Evolutionary conservation across 1,284 basidiomycete genomes (phyloP).

Genomic region (Leccinum insolens): DNA sequence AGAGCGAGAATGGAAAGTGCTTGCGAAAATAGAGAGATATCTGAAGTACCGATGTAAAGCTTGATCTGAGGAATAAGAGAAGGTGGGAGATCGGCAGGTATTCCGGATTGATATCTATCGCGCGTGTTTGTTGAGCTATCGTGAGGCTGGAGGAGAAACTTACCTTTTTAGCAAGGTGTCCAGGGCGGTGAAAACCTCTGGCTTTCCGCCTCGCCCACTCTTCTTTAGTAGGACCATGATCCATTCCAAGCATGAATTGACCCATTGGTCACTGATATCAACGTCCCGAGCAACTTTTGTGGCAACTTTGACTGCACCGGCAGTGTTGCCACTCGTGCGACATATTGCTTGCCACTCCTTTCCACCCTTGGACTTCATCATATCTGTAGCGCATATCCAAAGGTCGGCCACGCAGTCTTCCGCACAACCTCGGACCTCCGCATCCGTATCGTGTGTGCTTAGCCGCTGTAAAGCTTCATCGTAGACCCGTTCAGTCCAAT

Average conservation of each 20-base stretch:
- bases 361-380: slow-evolving; percentile 58
- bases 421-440: slow-evolving; percentile 85
- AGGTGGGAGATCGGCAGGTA: slow-evolving; percentile 65
- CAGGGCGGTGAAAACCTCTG: slow-evolving; percentile 81
- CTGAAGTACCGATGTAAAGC: slow-evolving; percentile 69
- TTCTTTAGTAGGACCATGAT: slow-evolving; percentile 78
- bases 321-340: slow-evolving; percentile 72
- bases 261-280: slow-evolving; percentile 74
- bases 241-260: slow-evolving; percentile 79
- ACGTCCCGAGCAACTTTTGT: slow-evolving; percentile 72
- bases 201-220: slow-evolving; percentile 79
- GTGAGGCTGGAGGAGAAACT: slow-evolving; percentile 18
- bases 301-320: slow-evolving; percentile 73
- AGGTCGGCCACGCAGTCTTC: slow-evolving; percentile 85
- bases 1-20: slow-evolving; percentile 72
- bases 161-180: slow-evolving; percentile 74
- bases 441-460: slow-evolving; percentile 83
- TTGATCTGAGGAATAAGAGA: slow-evolving; percentile 75
- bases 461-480: slow-evolving; percentile 73
- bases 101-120: slow-evolving; percentile 60
- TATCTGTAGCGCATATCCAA: slow-evolving; percentile 84
- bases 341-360: slow-evolving; percentile 86
- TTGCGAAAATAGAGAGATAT: slow-evolving; percentile 70
- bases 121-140: slow-evolving; percentile 10
- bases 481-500: slow-evolving; percentile 75